Conservation (phyloP, 2,329 filamentous ascomycete genomes). For the Xylaria multiplex region DNA sequence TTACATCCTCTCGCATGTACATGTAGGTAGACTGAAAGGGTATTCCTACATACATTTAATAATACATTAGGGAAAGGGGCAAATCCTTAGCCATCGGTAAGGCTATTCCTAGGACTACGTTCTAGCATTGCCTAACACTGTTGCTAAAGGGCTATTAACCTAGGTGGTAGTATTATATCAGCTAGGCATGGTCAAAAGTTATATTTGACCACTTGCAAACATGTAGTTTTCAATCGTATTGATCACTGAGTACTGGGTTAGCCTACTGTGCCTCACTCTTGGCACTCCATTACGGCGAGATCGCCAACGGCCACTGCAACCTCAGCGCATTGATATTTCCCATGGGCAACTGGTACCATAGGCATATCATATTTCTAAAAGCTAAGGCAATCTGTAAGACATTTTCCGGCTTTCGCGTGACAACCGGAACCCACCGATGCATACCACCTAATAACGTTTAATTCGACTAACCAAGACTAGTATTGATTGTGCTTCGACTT, state of each 20-base stretch:
- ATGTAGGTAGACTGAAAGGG: constrained; percentile 25
- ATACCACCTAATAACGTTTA: constrained; percentile 9
- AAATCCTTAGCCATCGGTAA: constrained; percentile 7
- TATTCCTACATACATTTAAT: background rate
- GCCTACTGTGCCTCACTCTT: background rate
- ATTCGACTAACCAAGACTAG: constrained; percentile 3
- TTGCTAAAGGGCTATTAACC: constrained; percentile 5
- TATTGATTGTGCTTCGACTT: background rate
- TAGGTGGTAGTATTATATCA: background rate
- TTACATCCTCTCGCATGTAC: constrained; percentile 16
- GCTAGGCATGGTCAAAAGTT: background rate
- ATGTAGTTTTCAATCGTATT: background rate
- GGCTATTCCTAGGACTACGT: background rate
- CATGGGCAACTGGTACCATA: background rate
- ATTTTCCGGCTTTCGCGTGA: constrained; percentile 4
- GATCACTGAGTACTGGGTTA: constrained; percentile 3
- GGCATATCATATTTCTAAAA: background rate
- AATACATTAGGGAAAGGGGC: constrained; percentile 4
- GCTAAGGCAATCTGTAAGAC: constrained; percentile 13
- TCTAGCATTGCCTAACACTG: constrained; percentile 13
- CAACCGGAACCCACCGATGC: constrained; percentile 20
- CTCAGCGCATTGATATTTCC: constrained; percentile 11
- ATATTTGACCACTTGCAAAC: background rate
- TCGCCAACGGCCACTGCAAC: constrained; percentile 20
- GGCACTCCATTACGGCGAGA: constrained; percentile 13